phyloP scores from a whole-genome alignment of 495 filamentous ascomycete species.

The Polyplosphaeria fusca region DNA sequence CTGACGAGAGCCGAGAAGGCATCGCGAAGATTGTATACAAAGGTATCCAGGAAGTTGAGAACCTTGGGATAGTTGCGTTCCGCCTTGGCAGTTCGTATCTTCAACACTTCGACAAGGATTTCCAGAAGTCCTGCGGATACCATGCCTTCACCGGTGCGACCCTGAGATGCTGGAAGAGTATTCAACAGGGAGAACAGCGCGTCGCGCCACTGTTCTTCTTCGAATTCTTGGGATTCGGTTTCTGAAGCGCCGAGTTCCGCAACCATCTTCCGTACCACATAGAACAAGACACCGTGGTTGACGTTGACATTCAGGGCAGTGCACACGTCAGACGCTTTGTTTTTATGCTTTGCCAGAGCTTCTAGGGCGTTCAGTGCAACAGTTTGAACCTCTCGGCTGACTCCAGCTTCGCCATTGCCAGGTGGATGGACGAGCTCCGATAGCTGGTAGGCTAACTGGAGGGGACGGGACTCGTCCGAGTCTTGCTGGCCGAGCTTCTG shows the following conservation, averaged over 20 bases:
- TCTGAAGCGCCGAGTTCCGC: conserved; percentile 63
- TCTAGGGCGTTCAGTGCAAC: conserved; percentile 77
- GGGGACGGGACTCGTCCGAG: conserved; percentile 81
- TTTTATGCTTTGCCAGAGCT: conserved; percentile 72
- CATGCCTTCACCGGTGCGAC: conserved; percentile 68
- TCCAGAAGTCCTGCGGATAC: conserved; percentile 84
- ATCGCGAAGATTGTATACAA: conserved; percentile 75
- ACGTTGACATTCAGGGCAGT: conserved; percentile 87
- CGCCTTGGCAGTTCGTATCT: conserved; percentile 75
- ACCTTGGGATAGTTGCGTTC: conserved; percentile 76
- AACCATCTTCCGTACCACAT: conserved; percentile 84
- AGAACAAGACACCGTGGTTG: conserved; percentile 94
- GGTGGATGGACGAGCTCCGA: conserved; percentile 81
- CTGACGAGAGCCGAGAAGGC: conserved; percentile 75
- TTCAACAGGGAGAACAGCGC: conserved; percentile 77
- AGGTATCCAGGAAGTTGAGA: conserved; percentile 78
- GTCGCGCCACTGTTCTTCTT: conserved; percentile 83
- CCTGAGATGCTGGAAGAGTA: conserved; percentile 66
- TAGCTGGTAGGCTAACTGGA: conserved; percentile 88
- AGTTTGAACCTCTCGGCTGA: conserved; percentile 76
- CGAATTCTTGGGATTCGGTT: conserved; percentile 54
- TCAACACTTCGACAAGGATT: conserved; percentile 84
- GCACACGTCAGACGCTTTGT: conserved; percentile 74
- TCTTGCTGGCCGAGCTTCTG: conserved; percentile 84
- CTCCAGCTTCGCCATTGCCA: conserved; percentile 59